Evolutionary conservation across 2,329 filamentous ascomycete species (phyloP), one percentile per base, ranked within the genome.

Genomic region (Colletotrichum destructivum): DNA sequence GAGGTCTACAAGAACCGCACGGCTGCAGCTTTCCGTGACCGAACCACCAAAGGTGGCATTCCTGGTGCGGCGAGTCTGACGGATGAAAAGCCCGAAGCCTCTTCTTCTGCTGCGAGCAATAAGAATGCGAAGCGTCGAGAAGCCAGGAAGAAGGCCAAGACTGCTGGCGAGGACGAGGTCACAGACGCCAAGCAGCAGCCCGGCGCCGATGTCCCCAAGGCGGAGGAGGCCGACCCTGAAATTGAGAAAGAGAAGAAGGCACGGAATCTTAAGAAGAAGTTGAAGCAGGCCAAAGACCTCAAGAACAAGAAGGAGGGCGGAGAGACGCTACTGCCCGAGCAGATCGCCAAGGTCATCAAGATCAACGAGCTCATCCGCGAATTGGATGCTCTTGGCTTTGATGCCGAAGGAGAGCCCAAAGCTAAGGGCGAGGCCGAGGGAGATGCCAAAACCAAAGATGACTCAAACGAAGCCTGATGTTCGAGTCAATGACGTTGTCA

Each of bases 321-420:
- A 23, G 93, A 94, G 79, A 88, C 90, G 5, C 84, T 99, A 72
- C 86, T 98, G 35, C 96, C 95, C 0, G 96, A 99, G 84, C 96
- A 99, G 84, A 92, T 98, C 74, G 95, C 96, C 76, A 99, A 99
- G 85, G 94, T 99, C 66, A 97, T 98, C 81, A 97, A 96, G 83
- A 98, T 99, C 80, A 94, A 94, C 74, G 96, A 99, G 84, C 88
- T 99, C 62, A 91, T 98, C 69, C 90, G 95, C 15, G 95, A 98
- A 80, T 84, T 99, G 67, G 94, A 97, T 77, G 88, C 89, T 2
- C 86, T 99, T 38, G 96, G 96, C 0, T 94, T 98, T 74, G 93
- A 97, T 80, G 83, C 89, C 1, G 93, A 97, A 12, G 94, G 92
- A 3, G 93, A 95, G 74, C 82, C 83, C 2, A 86, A 86, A 75